A percentile compares a stretch with the other conserved stretches of the same genome.
These are phyloP conservation scores for Rhizophagus clarus DNA, from an alignment of 192 early-diverging fungal species.

Conservation along the genomic window DNA sequence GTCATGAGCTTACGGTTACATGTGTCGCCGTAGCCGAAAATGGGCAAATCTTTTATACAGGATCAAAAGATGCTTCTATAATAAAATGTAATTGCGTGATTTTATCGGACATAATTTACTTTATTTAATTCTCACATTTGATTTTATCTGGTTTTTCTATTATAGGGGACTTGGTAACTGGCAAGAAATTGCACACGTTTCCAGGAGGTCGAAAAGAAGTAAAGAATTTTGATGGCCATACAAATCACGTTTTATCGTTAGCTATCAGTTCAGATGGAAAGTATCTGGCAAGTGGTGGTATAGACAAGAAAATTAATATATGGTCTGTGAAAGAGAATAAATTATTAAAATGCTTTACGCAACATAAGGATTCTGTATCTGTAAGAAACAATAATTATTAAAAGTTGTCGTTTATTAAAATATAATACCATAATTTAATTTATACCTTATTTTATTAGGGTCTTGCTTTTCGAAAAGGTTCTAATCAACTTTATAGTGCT, in stretches of 20 bases:
- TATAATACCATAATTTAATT: not conserved
- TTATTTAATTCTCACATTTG: not conserved
- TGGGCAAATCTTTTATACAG: slow-evolving; percentile 75
- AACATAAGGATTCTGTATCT: slow-evolving; percentile 91
- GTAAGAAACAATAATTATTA: slow-evolving; percentile 40
- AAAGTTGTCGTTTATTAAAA: no score
- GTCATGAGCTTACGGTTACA: slow-evolving; percentile 81
- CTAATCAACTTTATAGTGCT: slow-evolving; percentile 85
- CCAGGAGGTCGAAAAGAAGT: slow-evolving; percentile 73
- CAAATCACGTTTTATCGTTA: slow-evolving; percentile 72
- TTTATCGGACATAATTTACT: no score
- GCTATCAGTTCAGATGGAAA: slow-evolving; percentile 69
- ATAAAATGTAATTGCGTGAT: slow-evolving; percentile 72
- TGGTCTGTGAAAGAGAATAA: slow-evolving; percentile 84
- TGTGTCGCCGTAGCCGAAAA: slow-evolving; percentile 73
- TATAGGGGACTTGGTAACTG: slow-evolving; percentile 69
- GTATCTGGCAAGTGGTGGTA: slow-evolving; percentile 84
- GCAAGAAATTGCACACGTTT: slow-evolving; percentile 67
- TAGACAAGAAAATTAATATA: slow-evolving; percentile 87
- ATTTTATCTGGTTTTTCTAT: slow-evolving; percentile 17
- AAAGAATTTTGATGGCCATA: slow-evolving; percentile 69
- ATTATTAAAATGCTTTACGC: slow-evolving; percentile 74
- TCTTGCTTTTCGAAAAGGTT: slow-evolving; percentile 81
- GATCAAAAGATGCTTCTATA: slow-evolving; percentile 91
- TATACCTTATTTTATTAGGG: slow-evolving; percentile 40